phyloP scores from a whole-genome alignment of 2,329 filamentous ascomycete genomes.

The Fonsecaea monophora region DNA sequence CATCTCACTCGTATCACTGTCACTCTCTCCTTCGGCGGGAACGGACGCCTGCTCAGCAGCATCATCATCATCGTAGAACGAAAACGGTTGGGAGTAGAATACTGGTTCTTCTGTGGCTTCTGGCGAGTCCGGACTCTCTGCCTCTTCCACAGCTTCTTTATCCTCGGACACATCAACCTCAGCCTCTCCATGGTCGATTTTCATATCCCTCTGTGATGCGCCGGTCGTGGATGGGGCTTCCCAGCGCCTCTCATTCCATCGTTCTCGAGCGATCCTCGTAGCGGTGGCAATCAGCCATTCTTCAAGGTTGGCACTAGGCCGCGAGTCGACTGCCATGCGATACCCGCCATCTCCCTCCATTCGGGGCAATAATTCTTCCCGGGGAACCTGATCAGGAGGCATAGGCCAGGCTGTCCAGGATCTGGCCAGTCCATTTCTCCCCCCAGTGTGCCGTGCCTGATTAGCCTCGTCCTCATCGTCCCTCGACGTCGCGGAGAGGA shows the following conservation, averaged over 20 bases:
- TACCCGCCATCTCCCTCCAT: conserved; percentile 1
- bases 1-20: conserved; percentile 23
- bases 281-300: conserved; percentile 73
- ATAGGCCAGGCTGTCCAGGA: conserved; percentile 89
- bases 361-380: conserved; percentile 57
- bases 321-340: conserved; percentile 12
- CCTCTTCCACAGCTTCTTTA: conserved; percentile 1
- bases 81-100: conserved; percentile 29
- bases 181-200: neutral
- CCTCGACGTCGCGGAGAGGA: neutral
- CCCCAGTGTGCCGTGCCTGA: conserved; percentile 32
- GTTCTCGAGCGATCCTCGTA: conserved; percentile 71
- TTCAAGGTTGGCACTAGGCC: conserved; percentile 68
- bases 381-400: conserved; percentile 66
- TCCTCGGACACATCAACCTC: conserved; percentile 9
- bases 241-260: conserved; percentile 47
- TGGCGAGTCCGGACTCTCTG: conserved; percentile 7
- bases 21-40: conserved; percentile 37
- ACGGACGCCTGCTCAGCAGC: conserved; percentile 31
- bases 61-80: conserved; percentile 23
- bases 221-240: neutral
- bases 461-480: conserved; percentile 36
- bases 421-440: conserved; percentile 56
- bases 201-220: neutral
- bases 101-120: conserved; percentile 18